Percentiles rank a stretch among this genome's conserved stretches.
phyloP scores from a whole-genome alignment of 2,329 filamentous ascomycete species.

The Clarireedia sp. region DNA sequence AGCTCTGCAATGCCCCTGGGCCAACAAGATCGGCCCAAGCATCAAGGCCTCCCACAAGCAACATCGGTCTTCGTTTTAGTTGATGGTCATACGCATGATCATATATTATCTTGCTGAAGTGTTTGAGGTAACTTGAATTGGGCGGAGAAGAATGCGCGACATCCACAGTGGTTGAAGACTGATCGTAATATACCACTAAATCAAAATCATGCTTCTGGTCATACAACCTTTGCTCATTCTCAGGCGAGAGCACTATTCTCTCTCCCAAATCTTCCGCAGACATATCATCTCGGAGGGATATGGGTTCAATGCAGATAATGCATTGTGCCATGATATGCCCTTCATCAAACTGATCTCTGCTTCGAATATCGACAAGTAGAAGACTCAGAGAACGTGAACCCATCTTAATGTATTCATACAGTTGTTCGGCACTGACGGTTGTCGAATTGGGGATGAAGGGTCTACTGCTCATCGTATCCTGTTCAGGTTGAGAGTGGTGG shows the following conservation, averaged over 20 bases:
- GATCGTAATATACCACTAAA: slow-evolving; percentile 84
- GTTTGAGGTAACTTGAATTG: slow-evolving; percentile 51
- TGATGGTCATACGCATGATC: slow-evolving; percentile 77
- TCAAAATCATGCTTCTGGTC: slow-evolving; percentile 68
- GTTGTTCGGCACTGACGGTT: slow-evolving; percentile 45
- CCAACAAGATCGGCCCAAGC: slow-evolving; percentile 85
- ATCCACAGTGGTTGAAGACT: slow-evolving; percentile 40
- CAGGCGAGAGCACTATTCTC: slow-evolving; percentile 61
- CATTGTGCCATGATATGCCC: slow-evolving; percentile 81
- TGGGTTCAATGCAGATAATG: slow-evolving; percentile 85
- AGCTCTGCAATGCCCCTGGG: slow-evolving; percentile 38
- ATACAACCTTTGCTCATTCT: slow-evolving; percentile 70
- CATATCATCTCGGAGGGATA: slow-evolving; percentile 61
- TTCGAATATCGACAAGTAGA: slow-evolving; percentile 78
- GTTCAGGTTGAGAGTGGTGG: slow-evolving; percentile 1
- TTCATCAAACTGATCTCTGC: slow-evolving; percentile 71
- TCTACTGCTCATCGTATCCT: not conserved
- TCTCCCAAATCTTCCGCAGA: slow-evolving; percentile 56
- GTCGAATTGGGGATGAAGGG: slow-evolving; percentile 16
- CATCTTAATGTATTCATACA: slow-evolving; percentile 61
- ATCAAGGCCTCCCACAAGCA: slow-evolving; percentile 75
- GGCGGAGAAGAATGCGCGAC: slow-evolving; percentile 34
- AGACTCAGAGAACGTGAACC: slow-evolving; percentile 49
- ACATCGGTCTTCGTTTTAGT: slow-evolving; percentile 62
- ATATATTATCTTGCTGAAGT: slow-evolving; percentile 69